Base-by-base conservation (phyloP, 2,329 filamentous ascomycete species). In the Emydomyces testavorans region DNA sequence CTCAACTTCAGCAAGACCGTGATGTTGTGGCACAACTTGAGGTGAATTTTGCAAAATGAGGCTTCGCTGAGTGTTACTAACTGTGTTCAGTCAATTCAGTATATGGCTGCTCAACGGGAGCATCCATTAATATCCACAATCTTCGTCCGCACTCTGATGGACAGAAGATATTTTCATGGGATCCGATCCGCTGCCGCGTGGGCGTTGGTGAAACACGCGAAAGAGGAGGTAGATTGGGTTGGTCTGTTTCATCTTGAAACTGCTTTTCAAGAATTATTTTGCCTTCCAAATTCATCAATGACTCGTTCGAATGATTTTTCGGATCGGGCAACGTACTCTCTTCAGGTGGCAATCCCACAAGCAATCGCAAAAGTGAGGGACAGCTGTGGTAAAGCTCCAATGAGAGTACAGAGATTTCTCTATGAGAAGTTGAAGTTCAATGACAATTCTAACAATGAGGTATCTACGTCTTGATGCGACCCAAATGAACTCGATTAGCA, bases 1-100 rank as follows among this genome's bases (percentile, higher is more conserved):
- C 92, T 18, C 92, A 98, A 64, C 73, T 98, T 53, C 92, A 98
- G 63, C 92, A 98, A 65, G 92, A 98, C 65, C 78, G 90, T 57
- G 93, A 98, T 63, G 86, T 98, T 50, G 86, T 94, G 54, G 93
- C 93, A n/a, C 80, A 83, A 58, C 70, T 80, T 46, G 77, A 82
- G 62, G 72, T 71, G 57, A 62, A 32, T 13, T n/a, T n/a, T n/a
- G 16, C 16, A 36, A 37, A 24, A 18, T 28, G 11, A 18, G 20
- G 29, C 24, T 49, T 35, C 15, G 32, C 18, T 47, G 35, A 8
- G 6, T n/a, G n/a, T 20, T 45, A 29, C 54, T 60, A 50, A 62
- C 37, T 8, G n/a, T 21, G 5, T 50, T n/a, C 41, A 73, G 69
- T 76, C 86, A 3, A 79, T 94, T 68, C 74, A 92, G 58, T 87